Evolutionary conservation across 768 basidiomycete species (phyloP), one percentile per base, ranked within the genome.

Genomic region (Trametes coccinea): DNA sequence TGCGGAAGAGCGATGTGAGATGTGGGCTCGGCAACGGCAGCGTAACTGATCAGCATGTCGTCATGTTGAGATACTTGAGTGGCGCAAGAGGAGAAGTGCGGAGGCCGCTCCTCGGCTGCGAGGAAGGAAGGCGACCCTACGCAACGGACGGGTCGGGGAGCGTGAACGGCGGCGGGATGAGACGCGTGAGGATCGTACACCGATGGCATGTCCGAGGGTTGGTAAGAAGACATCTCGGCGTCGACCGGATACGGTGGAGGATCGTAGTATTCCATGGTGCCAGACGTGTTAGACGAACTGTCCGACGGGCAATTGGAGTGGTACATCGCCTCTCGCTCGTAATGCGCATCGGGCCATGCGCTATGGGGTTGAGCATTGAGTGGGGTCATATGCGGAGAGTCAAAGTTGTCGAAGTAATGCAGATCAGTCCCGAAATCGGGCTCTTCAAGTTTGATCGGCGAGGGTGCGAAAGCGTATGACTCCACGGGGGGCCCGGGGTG

Each of bases 91-190:
- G 56, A 31, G 45, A 53, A 59, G 46, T 14, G 16, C 34, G 50
- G 37, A 11, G 51, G 34, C 31, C 17, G 52, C 49, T 50, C 53
- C 16, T 59, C 34, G 16, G 58, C 58, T 6, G 49, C 34, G 49
- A 64, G 62, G 54, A 64, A 64, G 17, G 58, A 17, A 43, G 62
- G 62, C 47, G 62, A 64, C 30, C 58, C 62, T n/a, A 54, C 54
- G 50, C 62, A 64, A 37, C 62, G 62, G 29, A 64, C 47, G 34
- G 62, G 62, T 7, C 62, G 58, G 14, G 62, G 62, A 2, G 62
- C 62, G 58, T 64, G 62, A 0, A 64, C 53, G 27, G 52, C 46
- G 33, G 58, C n/a, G 16, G 62, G 37, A 10, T 49, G 57, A 22
- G 56, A 39, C 14, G 53, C 41, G n/a, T 56, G 40, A 5, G 27